Conservation (phyloP, 2,329 filamentous ascomycete genomes). For the Alternaria sp. region DNA sequence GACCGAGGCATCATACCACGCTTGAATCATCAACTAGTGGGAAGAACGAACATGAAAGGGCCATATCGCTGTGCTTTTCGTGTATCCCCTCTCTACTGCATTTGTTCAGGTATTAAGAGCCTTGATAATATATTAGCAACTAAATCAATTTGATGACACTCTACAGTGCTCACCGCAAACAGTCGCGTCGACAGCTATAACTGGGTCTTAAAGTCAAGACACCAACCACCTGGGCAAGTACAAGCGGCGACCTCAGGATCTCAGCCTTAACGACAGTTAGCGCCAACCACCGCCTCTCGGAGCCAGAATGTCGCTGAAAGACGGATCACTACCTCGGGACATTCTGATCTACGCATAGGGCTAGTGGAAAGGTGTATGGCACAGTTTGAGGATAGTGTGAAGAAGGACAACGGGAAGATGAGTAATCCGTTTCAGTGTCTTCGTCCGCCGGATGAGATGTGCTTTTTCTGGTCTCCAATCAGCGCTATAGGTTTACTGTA, state of each 20-base stretch:
- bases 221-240: no score
- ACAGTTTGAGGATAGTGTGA: background rate
- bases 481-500: background rate
- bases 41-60: background rate
- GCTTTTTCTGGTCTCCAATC: background rate
- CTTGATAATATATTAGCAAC: no score
- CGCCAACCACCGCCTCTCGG: no score
- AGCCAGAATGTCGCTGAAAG: no score
- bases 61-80: background rate
- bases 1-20: background rate
- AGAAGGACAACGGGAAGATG: background rate
- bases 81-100: background rate
- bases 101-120: background rate
- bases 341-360: no score
- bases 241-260: no score
- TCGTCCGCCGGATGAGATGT: background rate
- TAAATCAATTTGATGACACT: no score
- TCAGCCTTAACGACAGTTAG: no score
- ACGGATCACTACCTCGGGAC: no score
- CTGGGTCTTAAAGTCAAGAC: no score
- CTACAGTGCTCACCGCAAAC: no score
- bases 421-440: background rate
- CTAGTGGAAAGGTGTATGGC: background rate
- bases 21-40: background rate
- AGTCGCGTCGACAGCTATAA: no score